phyloP scores from a whole-genome alignment of 257 asterid genomes.

The Fraxinus excelsior region DNA sequence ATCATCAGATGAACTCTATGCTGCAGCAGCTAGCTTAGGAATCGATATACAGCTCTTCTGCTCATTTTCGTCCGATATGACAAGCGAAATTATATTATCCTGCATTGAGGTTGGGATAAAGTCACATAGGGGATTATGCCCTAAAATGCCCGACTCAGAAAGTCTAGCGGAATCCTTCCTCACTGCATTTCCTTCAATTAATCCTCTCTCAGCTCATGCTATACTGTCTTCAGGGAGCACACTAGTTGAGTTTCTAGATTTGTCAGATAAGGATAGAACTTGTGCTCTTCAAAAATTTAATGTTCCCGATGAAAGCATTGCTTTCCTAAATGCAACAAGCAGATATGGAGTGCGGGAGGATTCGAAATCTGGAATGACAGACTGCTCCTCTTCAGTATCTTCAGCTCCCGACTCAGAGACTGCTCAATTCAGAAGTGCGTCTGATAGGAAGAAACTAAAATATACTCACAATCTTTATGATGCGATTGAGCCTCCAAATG shows the following conservation, averaged over 20 bases:
- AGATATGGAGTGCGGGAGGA: slow-evolving; percentile 88
- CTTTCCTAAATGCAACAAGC: slow-evolving; percentile 59
- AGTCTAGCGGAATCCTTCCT: slow-evolving; percentile 90
- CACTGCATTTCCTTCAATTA: slow-evolving; percentile 83
- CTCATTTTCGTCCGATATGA: slow-evolving; percentile 78
- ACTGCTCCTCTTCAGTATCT: slow-evolving; percentile 82
- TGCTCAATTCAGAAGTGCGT: slow-evolving; percentile 42
- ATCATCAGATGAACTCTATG: slow-evolving; percentile 92
- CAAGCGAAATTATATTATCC: slow-evolving; percentile 78
- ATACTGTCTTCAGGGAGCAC: slow-evolving; percentile 69
- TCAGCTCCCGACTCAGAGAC: slow-evolving; percentile 65
- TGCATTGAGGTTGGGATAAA: slow-evolving; percentile 65
- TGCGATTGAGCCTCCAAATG: slow-evolving; percentile 38
- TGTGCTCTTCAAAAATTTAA: slow-evolving; percentile 59
- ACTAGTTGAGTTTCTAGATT: slow-evolving; percentile 69
- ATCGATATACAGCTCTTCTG: slow-evolving; percentile 76
- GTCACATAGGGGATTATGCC: slow-evolving; percentile 53
- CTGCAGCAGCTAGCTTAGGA: slow-evolving; percentile 95
- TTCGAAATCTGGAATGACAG: slow-evolving; percentile 85
- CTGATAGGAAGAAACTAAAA: slow-evolving; percentile 57
- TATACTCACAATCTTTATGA: slow-evolving; percentile 36
- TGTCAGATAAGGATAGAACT: slow-evolving; percentile 51
- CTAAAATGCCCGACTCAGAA: slow-evolving; percentile 78
- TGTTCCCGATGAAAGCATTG: slow-evolving; percentile 73
- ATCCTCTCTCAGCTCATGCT: slow-evolving; percentile 92